Base-by-base conservation (phyloP, 805 yeast species). In the Yarrowia bubula region DNA sequence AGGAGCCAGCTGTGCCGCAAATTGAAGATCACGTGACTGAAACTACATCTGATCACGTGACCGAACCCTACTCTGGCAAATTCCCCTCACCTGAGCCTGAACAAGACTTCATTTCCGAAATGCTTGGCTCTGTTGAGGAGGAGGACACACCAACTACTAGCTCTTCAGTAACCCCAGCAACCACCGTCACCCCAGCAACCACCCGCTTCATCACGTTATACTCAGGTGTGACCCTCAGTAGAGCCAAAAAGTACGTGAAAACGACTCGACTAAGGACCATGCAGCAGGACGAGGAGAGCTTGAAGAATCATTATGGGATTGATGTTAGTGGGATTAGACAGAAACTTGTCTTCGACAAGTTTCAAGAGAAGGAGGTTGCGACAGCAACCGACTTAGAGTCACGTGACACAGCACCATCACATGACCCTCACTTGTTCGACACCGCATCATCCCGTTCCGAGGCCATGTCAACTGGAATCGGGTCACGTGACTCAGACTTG, bases 281-380 rank as follows among this genome's bases (percentile, higher is more conserved):
- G 61, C 38, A 55, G 15, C 61, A 55, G 17, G 47, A 55, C 15
- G 61, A 55, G 35, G 61, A 55, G 18, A n/a, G 28, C 8, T 11
- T 55, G 17, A 28, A 55, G 22, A 55, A 55, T 13, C 61, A 55
- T 13, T 55, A 55, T 11, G 61, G 61, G 11, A 28, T 55, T 9
- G 61, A 55, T 6, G 61, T 55, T 1, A 28, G 44, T 9, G 60
- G 60, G 13, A 51, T 51, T 7, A 33, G 60, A 3, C 17, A 22
- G 2, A 15, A 15, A 14, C 4, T 51, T 35, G 37, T 39, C 1
- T 22, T 2, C 1, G 17, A 22, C 8, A 38, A 14, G n/a, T 28
- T 37, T 22, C 18, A 33, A 2, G 17, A 11, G 17, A 17, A 3
- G 11, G 17, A 18, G 13, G 18, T 15, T n/a, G 44, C 10, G 3